Evolutionary conservation across 352 stramenopile species (phyloP), one percentile per base, ranked within the genome.

Genomic region (Pythium rishiriense): DNA sequence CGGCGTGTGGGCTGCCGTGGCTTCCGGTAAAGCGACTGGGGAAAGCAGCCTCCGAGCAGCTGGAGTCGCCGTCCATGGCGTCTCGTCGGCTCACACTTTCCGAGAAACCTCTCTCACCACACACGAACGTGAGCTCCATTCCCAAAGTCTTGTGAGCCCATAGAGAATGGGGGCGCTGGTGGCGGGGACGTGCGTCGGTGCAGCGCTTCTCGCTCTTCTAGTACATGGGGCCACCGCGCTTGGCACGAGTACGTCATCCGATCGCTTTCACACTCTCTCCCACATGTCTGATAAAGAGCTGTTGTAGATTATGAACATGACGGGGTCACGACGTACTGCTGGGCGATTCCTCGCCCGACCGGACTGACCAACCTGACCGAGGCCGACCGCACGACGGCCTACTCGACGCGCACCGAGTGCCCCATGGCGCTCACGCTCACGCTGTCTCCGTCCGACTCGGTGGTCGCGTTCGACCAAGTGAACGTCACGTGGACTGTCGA

Each of bases 251-350:
- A 29, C 54, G 54, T 52, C 26, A 1, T 9, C 14, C 2, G n/a
- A n/a, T 37, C 28, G 1, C 35, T 46, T 6, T 35, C 50, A 46
- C 33, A 22, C 14, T 21, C 47, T 10, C 15, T 22, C 46, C 31
- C 31, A 17, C 46, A 26, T 45, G 11, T 42, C 7, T 10, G 10
- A 21, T 58, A 47, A 46, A 21, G 9, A 9, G 19, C 29, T 17
- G 49, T 1, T 45, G 14, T 37, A 70, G 68, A 68, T 58, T 71
- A 74, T 50, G 62, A 63, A 22, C 68, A 70, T 41, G 68, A 74
- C 49, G 45, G 42, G 46, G 41, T 61, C 22, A 71, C 62, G 22
- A 74, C 68, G 21, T 74, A 74, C 58, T 74, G 68, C 42, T 74
- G 68, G 68, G 47, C 54, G 31, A 74, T 74, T 35, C 62, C 62